Conservation (phyloP, 2,329 filamentous ascomycete species). For the Colletotrichum cuscutae region DNA sequence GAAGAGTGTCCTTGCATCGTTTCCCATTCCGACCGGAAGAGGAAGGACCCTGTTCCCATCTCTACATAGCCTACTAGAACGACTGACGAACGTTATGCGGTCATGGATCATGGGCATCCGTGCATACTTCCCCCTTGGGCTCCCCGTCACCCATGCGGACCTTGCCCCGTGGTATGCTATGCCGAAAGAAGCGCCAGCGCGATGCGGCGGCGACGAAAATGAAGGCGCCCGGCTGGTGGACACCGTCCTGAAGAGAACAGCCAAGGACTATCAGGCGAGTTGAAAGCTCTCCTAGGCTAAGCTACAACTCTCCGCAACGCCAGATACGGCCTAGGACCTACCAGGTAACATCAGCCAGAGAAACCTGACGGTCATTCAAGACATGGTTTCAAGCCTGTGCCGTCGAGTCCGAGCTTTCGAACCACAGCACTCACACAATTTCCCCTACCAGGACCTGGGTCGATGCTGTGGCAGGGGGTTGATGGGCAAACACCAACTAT, state of each 20-base stretch:
- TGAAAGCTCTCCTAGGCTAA: slow-evolving; percentile 14
- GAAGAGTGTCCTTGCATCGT: background rate
- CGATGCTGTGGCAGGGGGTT: slow-evolving; percentile 4
- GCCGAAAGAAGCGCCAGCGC: slow-evolving; percentile 14
- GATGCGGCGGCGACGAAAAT: slow-evolving; percentile 9
- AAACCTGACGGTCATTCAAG: slow-evolving; percentile 31
- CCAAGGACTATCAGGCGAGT: slow-evolving; percentile 1
- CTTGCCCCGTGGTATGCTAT: slow-evolving; percentile 26
- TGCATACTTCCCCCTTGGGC: slow-evolving; percentile 3
- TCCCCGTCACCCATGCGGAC: slow-evolving; percentile 26
- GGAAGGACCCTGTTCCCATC: slow-evolving; percentile 34
- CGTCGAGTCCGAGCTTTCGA: slow-evolving; percentile 20
- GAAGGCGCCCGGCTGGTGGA: slow-evolving; percentile 7
- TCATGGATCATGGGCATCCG: slow-evolving; percentile 30
- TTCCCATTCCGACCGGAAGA: slow-evolving; percentile 29
- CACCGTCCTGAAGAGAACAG: slow-evolving; percentile 14
- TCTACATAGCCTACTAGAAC: slow-evolving; percentile 14
- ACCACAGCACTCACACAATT: slow-evolving; percentile 28
- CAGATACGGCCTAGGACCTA: slow-evolving; percentile 21
- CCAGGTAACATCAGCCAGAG: slow-evolving; percentile 28
- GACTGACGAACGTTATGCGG: slow-evolving; percentile 26
- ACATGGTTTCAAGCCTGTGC: slow-evolving; percentile 31
- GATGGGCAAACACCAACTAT: slow-evolving; percentile 1
- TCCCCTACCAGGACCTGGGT: slow-evolving; percentile 24
- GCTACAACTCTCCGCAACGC: slow-evolving; percentile 14